Conservation (phyloP, 2,329 filamentous ascomycete genomes). For the Clathrospora elynae region DNA sequence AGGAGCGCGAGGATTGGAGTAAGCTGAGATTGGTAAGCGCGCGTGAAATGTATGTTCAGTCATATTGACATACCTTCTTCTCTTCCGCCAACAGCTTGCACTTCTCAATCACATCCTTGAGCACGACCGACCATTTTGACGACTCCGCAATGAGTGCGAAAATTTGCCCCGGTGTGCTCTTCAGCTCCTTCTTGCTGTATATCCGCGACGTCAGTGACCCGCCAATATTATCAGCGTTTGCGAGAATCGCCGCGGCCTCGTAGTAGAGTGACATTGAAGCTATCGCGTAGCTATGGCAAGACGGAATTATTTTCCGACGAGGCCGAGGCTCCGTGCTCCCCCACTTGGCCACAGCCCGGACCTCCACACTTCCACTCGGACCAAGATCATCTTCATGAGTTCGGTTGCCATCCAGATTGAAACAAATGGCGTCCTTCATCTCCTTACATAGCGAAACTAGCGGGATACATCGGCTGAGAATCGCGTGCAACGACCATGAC, state of each 20-base stretch:
- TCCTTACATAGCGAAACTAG: too few relatives aligned
- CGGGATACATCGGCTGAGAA: too few relatives aligned
- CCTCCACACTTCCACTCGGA: too few relatives aligned
- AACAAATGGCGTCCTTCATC: too few relatives aligned
- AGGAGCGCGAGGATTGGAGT: conserved; percentile 80
- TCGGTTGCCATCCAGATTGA: too few relatives aligned
- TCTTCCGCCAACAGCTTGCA: conserved; percentile 78
- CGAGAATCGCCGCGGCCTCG: conserved; percentile 79
- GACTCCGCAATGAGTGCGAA: conserved; percentile 87
- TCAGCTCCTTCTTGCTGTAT: conserved; percentile 73
- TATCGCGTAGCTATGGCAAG: conserved; percentile 5
- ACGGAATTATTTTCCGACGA: conserved; percentile 14
- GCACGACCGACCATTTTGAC: conserved; percentile 84
- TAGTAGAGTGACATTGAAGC: conserved; percentile 87
- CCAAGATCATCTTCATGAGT: too few relatives aligned
- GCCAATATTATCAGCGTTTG: conserved; percentile 65
- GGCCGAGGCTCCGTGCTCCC: too few relatives aligned
- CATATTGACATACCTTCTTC: conserved; percentile 68
- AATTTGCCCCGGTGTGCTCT: conserved; percentile 78
- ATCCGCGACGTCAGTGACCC: conserved; percentile 87
- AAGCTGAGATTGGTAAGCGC: conserved; percentile 60
- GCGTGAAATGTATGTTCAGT: neutral
- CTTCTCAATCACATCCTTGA: conserved; percentile 88
- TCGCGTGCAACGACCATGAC: too few relatives aligned
- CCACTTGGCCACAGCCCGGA: too few relatives aligned